Percentiles rank a stretch among this genome's conserved stretches.
These are phyloP conservation scores for Cyclotella atomus DNA, from an alignment of 108 stramenopile genomes.

Conservation along the genomic window DNA sequence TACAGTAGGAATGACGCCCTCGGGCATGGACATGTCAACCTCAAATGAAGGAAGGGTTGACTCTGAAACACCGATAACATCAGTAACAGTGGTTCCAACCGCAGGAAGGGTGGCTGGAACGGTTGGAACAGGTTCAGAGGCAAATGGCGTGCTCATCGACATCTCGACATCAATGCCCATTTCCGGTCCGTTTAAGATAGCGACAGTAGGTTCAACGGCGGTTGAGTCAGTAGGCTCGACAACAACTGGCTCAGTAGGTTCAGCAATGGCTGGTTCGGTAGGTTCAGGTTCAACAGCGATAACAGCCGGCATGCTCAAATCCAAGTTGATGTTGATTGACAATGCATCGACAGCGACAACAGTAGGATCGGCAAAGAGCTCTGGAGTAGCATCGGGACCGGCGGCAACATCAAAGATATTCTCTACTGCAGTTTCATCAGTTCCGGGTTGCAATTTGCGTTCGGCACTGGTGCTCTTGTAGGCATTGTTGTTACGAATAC, in stretches of 20 bases:
- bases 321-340: neutral
- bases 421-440: neutral
- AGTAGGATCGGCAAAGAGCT: neutral
- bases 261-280: too few species aligned
- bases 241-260: neutral
- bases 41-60: neutral
- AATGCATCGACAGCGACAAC: neutral
- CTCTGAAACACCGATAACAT: neutral
- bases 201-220: neutral
- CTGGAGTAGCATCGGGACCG: neutral
- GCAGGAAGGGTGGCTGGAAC: conserved; percentile 4
- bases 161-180: neutral
- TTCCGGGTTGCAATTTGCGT: neutral
- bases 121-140: neutral
- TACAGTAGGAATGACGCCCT: neutral
- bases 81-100: neutral
- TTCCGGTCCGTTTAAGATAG: neutral
- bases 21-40: neutral
- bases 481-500: neutral
- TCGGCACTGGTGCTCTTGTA: neutral
- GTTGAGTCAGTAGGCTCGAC: neutral
- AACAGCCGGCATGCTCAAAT: neutral
- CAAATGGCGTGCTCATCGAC: conserved; percentile 8
- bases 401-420: neutral
- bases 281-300: neutral